Evolutionary conservation across 805 yeast genomes (phyloP), one percentile per base, ranked within the genome.

Genomic region (Kluyveromyces dobzhanskii): DNA sequence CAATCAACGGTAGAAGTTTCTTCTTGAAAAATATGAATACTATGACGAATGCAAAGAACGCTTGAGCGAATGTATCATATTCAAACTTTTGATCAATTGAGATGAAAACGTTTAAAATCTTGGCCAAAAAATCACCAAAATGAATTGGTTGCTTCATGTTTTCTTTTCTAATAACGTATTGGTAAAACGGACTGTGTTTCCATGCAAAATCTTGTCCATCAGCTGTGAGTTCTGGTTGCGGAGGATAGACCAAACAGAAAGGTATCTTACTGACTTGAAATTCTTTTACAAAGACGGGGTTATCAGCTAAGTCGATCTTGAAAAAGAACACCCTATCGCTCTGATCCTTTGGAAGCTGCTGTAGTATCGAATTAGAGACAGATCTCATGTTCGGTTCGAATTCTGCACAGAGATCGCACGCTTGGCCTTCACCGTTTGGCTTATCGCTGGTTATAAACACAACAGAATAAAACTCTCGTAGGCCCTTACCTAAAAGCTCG

Each of bases 231-330:
- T 46, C 48, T 4, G 53, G 35, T 19, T 58, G 51, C 3, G 77
- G 81, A 3, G 87, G 86, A 40, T 74, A 69, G 2, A 81, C 62
- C 76, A 86, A 75, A n/a, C 80, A 47, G 43, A 75, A 78, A 1
- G 94, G 92, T 3, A 80, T 75, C 2, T 74, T 62, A 3, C 58
- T 58, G 40, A 82, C 50, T 3, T 61, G 55, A 38, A 78, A 48
- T 8, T 60, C 56, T 18, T 60, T 53, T 43, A 74, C 71, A 17
- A 71, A 49, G 3, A 55, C 50, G 9, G 59, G 43, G 47, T 78
- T 78, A 2, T 62, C 53, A 2, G 52, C 46, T 37, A 76, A 69
- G 43, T 81, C 88, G 10, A 74, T 70, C 30, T 65, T 59, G 27
- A 67, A 62, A 52, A 79, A 70, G 50, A 67, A 65, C 11, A 75